A percentile compares a stretch with the other conserved stretches of the same genome.
These are phyloP conservation scores for Crucibulum laeve DNA, from an alignment of 768 basidiomycete species.

Conservation along the genomic window DNA sequence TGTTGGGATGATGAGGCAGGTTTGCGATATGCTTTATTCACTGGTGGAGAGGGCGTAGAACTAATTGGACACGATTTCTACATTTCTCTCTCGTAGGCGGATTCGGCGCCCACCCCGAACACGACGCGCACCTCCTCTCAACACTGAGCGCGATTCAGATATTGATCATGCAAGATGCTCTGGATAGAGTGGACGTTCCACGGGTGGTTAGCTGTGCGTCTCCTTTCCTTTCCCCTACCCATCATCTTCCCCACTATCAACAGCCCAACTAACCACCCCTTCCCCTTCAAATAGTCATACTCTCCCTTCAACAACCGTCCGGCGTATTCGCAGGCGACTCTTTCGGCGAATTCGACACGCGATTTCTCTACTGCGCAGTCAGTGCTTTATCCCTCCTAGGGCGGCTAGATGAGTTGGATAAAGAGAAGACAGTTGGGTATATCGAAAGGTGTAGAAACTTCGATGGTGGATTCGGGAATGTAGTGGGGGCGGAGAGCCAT, in stretches of 20 bases:
- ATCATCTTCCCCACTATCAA: constrained; percentile 1
- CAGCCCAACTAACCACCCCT: constrained; percentile 1
- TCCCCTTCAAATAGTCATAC: constrained; percentile 52
- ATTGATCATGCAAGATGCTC: constrained; percentile 76
- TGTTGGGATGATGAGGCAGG: constrained; percentile 96
- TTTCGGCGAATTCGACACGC: constrained; percentile 91
- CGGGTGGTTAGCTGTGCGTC: constrained; percentile 71
- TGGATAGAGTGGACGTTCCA: constrained; percentile 65
- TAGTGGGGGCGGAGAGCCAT: constrained; percentile 88
- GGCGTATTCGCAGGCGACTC: constrained; percentile 88
- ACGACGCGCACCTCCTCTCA: constrained; percentile 85
- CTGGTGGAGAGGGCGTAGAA: not conserved
- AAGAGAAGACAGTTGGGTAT: constrained; percentile 65
- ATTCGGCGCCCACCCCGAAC: constrained; percentile 89
- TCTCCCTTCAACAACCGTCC: constrained; percentile 78
- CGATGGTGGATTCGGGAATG: constrained; percentile 90
- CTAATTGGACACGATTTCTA: not conserved
- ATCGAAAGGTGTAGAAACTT: constrained; percentile 82
- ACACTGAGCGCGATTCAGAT: constrained; percentile 94
- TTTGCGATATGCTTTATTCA: constrained; percentile 10
- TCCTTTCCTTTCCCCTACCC: not conserved
- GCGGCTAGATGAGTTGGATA: constrained; percentile 62
- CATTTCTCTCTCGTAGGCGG: constrained; percentile 48
- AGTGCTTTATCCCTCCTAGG: constrained; percentile 80
- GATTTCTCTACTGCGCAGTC: constrained; percentile 88